A percentile compares a stretch with the other conserved stretches of the same genome.
These are phyloP conservation scores for Sordaria brevicollis DNA, from an alignment of 495 filamentous ascomycete genomes.

Conservation along the genomic window DNA sequence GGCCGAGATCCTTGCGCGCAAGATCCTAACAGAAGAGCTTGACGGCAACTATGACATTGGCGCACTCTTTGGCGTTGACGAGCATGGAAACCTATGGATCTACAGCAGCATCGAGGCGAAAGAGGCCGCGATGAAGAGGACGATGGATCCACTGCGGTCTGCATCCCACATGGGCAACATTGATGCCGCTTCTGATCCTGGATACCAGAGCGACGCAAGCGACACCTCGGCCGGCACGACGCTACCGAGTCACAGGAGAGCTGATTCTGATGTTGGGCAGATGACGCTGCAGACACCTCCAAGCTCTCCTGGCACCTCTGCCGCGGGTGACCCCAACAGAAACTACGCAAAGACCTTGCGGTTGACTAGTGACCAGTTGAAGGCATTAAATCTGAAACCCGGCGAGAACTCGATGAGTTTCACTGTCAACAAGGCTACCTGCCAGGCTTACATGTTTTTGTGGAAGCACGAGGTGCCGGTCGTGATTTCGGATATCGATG, in stretches of 20 bases:
- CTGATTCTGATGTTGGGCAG: slow-evolving; percentile 61
- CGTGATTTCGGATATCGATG: slow-evolving; percentile 97
- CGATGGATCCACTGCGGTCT: slow-evolving; percentile 30
- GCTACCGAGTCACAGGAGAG: slow-evolving; percentile 31
- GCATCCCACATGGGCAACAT: slow-evolving; percentile 41
- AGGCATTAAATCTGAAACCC: slow-evolving; percentile 69
- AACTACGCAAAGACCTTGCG: slow-evolving; percentile 96
- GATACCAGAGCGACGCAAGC: slow-evolving; percentile 74
- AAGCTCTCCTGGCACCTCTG: slow-evolving; percentile 54
- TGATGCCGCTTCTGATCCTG: slow-evolving; percentile 82
- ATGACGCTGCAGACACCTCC: slow-evolving; percentile 64
- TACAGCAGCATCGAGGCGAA: slow-evolving; percentile 97
- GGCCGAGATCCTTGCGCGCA: slow-evolving; percentile 88
- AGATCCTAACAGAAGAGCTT: slow-evolving; percentile 87
- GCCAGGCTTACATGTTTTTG: slow-evolving; percentile 82
- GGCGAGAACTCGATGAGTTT: slow-evolving; percentile 91
- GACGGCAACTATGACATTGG: slow-evolving; percentile 96
- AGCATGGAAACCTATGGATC: slow-evolving; percentile 95
- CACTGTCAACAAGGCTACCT: slow-evolving; percentile 88
- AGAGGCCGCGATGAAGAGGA: slow-evolving; percentile 49
- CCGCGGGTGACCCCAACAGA: slow-evolving; percentile 54
- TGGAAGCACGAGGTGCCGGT: slow-evolving; percentile 86
- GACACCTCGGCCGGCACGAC: slow-evolving; percentile 29
- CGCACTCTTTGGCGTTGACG: slow-evolving; percentile 86
- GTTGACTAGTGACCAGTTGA: slow-evolving; percentile 93